Conservation (phyloP, 352 stramenopile species). For the Phytopythium ostracodes region DNA sequence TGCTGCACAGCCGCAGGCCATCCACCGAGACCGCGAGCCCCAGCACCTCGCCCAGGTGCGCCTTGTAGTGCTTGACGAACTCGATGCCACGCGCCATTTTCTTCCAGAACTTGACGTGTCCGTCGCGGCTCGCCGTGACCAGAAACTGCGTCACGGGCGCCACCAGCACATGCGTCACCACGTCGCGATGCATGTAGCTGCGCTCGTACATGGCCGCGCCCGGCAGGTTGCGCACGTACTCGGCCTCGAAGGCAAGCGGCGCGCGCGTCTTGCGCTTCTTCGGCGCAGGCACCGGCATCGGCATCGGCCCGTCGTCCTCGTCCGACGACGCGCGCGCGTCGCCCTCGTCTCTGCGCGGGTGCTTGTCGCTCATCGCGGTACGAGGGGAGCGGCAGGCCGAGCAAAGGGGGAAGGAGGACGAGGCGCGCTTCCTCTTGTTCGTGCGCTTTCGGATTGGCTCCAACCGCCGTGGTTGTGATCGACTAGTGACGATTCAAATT, state of each 20-base stretch:
- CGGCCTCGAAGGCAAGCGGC: conserved; percentile 54
- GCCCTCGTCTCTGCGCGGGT: conserved; percentile 7
- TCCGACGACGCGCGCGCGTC: conserved; percentile 15
- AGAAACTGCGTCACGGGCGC: conserved; percentile 94
- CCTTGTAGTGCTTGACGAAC: conserved; percentile 99
- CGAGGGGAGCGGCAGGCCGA: too few species aligned
- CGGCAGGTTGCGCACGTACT: conserved; percentile 84
- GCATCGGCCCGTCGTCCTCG: conserved; percentile 60
- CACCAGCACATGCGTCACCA: conserved; percentile 91
- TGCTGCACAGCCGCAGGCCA: conserved; percentile 82
- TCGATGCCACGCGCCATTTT: conserved; percentile 94
- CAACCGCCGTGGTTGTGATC: too few species aligned
- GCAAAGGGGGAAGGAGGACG: too few species aligned
- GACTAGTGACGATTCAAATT: conserved; percentile 3
- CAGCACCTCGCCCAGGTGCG: conserved; percentile 89
- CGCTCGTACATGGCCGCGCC: conserved; percentile 92
- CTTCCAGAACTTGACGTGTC: conserved; percentile 99
- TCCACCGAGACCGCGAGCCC: conserved; percentile 85
- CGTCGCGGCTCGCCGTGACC: conserved; percentile 94
- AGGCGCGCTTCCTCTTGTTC: background rate
- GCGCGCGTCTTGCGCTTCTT: conserved; percentile 42
- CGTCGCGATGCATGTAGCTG: conserved; percentile 97
- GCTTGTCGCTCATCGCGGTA: conserved; percentile 7
- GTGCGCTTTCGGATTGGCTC: background rate
- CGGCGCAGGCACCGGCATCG: conserved; percentile 33